phyloP scores from a whole-genome alignment of 192 early-diverging fungal genomes.

The Podila horticola region DNA sequence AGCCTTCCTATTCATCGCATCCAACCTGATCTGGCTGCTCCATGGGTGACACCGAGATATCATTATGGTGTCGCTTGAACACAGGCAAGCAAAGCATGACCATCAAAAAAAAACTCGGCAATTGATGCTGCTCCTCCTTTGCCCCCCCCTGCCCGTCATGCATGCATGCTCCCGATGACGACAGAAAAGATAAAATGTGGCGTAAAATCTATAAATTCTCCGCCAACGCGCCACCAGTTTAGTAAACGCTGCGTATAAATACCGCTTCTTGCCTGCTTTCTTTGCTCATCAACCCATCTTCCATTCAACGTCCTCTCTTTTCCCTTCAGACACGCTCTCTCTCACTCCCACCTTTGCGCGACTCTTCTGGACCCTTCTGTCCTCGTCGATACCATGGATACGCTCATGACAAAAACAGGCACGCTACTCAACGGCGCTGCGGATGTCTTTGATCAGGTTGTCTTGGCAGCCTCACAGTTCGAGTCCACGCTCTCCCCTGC shows the following conservation, averaged over 20 bases:
- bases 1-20: constrained; percentile 7
- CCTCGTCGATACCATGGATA: constrained; percentile 7
- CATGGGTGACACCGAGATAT: not conserved
- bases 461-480: not conserved
- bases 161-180: constrained; percentile 9
- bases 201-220: constrained; percentile 5
- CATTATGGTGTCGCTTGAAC: constrained; percentile 1
- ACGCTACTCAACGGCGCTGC: constrained; percentile 3
- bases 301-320: not conserved
- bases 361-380: constrained; percentile 6
- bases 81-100: not conserved
- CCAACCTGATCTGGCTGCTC: not conserved
- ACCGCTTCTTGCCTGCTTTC: constrained; percentile 8
- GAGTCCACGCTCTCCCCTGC: constrained; percentile 2
- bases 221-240: constrained; percentile 11
- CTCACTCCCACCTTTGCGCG: constrained; percentile 6
- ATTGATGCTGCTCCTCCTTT: constrained; percentile 4
- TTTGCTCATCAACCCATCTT: not conserved
- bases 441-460: constrained; percentile 1
- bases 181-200: constrained; percentile 6
- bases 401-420: not conserved
- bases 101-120: not conserved
- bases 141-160: not conserved
- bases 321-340: not conserved
- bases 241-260: constrained; percentile 5